phyloP scores from a whole-genome alignment of 306 rosid genomes.

The Carpinus fangiana region DNA sequence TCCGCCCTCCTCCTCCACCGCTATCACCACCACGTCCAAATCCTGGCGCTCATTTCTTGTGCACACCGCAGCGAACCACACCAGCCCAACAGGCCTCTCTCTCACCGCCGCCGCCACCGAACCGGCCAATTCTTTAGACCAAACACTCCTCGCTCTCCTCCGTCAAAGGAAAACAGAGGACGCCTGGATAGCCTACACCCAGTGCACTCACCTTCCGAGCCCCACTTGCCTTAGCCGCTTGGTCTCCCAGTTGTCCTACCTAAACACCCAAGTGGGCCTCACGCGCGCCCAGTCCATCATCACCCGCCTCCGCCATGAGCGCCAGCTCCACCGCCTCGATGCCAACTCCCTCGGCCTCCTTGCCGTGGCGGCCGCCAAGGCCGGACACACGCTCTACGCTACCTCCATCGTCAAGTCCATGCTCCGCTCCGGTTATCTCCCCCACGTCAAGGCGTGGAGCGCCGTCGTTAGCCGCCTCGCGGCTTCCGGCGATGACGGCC shows the following conservation, averaged over 20 bases:
- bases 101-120: constrained; percentile 23
- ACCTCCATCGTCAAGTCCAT: constrained; percentile 82
- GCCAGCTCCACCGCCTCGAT: constrained; percentile 90
- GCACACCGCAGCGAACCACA: constrained; percentile 36
- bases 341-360: constrained; percentile 89
- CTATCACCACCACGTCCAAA: constrained; percentile 20
- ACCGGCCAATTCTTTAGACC: constrained; percentile 42
- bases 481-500: constrained; percentile 56
- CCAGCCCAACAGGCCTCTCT: constrained; percentile 38
- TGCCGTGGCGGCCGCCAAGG: constrained; percentile 71
- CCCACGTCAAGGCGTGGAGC: constrained; percentile 95
- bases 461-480: constrained; percentile 84
- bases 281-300: constrained; percentile 87
- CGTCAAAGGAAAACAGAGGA: constrained; percentile 84
- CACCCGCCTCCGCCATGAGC: constrained; percentile 90
- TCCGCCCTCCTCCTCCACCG: constrained; percentile 34
- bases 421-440: constrained; percentile 97
- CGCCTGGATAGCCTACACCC: constrained; percentile 71
- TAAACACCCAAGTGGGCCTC: constrained; percentile 51
- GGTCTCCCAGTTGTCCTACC: constrained; percentile 70
- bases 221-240: constrained; percentile 87
- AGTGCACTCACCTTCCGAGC: constrained; percentile 56
- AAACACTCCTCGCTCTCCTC: constrained; percentile 57
- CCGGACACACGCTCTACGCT: constrained; percentile 79
- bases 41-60: constrained; percentile 25